A percentile compares a stretch with the other conserved stretches of the same genome.
These are phyloP conservation scores for Ophiostoma quercus DNA, from an alignment of 2,329 filamentous ascomycete genomes.

Conservation along the genomic window DNA sequence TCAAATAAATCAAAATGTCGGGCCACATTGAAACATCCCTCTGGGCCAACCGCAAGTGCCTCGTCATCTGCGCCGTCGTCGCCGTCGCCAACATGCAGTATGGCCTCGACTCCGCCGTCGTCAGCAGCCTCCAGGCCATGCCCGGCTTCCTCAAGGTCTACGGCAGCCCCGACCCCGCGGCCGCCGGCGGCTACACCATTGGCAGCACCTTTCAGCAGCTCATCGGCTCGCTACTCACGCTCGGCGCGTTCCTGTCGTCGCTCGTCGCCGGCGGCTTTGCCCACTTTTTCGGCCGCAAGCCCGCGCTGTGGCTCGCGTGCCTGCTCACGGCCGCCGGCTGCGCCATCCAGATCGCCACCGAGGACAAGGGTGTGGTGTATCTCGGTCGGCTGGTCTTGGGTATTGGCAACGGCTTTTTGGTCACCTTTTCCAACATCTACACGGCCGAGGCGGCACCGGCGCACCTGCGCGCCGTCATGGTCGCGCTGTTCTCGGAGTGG, in stretches of 20 bases:
- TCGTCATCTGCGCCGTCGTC: constrained; percentile 43
- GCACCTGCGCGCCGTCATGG: constrained; percentile 33
- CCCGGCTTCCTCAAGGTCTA: constrained; percentile 48
- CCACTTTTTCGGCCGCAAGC: constrained; percentile 43
- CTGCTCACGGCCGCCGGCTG: constrained; percentile 41
- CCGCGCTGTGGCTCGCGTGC: constrained; percentile 45
- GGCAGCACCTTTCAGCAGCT: constrained; percentile 48
- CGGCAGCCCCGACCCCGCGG: constrained; percentile 41
- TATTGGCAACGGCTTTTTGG: constrained; percentile 41
- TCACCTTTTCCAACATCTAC: constrained; percentile 45
- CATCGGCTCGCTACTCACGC: constrained; percentile 47
- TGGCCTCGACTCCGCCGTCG: constrained; percentile 44
- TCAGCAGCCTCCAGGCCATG: constrained; percentile 46
- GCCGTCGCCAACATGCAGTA: constrained; percentile 50
- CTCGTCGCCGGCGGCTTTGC: constrained; percentile 45
- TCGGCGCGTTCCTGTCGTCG: constrained; percentile 47
- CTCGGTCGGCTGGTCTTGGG: constrained; percentile 43
- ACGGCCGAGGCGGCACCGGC: constrained; percentile 45
- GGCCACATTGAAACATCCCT: constrained; percentile 25
- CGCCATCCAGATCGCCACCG: constrained; percentile 42
- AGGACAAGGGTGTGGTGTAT: constrained; percentile 40
- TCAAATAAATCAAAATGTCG: neutral
- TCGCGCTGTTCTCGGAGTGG: constrained; percentile 27
- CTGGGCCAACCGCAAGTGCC: constrained; percentile 37
- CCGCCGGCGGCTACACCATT: constrained; percentile 38